Evolutionary conservation across 306 rosid species (phyloP).

Genomic region (Castanea crenata): DNA sequence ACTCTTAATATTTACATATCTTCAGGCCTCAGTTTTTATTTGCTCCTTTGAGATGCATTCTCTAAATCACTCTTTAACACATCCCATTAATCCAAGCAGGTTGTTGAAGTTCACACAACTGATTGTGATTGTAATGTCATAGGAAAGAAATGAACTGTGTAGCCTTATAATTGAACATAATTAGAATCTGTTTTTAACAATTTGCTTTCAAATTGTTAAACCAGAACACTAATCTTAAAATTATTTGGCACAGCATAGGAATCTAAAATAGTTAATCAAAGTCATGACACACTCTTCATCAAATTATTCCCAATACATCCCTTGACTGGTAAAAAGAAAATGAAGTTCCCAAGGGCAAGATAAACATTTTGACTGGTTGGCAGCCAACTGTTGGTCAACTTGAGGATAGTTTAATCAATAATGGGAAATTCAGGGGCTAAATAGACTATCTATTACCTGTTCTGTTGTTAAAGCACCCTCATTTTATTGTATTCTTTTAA

Average conservation of each 20-base stretch:
- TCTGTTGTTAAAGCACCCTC: not conserved
- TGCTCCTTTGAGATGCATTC: not conserved
- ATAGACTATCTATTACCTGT: not conserved
- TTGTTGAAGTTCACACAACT: not conserved
- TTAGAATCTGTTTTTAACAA: not conserved
- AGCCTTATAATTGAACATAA: not conserved
- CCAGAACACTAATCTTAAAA: not conserved
- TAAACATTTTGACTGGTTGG: not conserved
- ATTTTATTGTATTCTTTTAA: not conserved
- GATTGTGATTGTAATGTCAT: not conserved
- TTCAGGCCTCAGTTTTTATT: not conserved
- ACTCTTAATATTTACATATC: not conserved
- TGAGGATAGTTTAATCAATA: not conserved
- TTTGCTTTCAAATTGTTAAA: not conserved
- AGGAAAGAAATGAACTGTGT: not conserved
- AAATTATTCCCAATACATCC: not conserved
- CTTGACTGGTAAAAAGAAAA: not conserved
- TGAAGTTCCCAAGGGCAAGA: not conserved
- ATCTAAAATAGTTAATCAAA: not conserved
- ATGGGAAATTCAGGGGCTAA: not conserved
- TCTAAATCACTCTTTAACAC: not conserved
- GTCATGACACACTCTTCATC: too few species aligned
- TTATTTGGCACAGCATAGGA: not conserved
- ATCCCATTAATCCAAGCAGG: too few species aligned
- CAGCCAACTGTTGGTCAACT: slow-evolving; percentile 9